Evolutionary conservation across 2,329 filamentous ascomycete species (phyloP), one percentile per base, ranked within the genome.

Genomic region (Cercospora sesami): DNA sequence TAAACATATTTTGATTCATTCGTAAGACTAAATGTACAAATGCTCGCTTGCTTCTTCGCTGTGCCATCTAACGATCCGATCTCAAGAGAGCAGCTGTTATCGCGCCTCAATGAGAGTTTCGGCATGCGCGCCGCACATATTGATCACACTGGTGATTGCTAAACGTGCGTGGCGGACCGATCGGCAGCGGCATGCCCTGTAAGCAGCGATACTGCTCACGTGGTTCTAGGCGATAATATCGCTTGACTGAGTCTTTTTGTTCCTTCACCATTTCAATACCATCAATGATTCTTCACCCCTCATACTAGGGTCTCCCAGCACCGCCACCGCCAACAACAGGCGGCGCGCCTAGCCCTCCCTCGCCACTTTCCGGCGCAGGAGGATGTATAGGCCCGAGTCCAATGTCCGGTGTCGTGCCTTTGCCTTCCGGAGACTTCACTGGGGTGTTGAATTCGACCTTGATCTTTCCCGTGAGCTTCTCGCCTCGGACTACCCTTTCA

Each of bases 401-500:
- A 23, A 58, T 36, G 28, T 64, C 62, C 28, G 62, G 62, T 18
- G 62, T 57, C 48, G 48, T 57, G 18, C 51, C 62, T 58, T 64
- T 64, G 33, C 31, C 57, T 68, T 86, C 86, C 0, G 92, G 92
- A 16, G 94, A 80, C 75, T 91, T 90, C 78, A 94, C 88, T 1
- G 87, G 88, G 21, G 85, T 81, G 63, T 84, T 80, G 21, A 87
- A 84, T 69, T 87, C 76, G 48, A 80, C 83, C 69, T 85, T 86
- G 61, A 92, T 81, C 68, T 92, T 91, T 57, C 87, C 86, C 0
- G 89, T 84, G 42, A 99, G 83, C 77, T 91, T 90, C 81, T 97
- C 93, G 39, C 95, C 95, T 63, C 87, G 88, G 71, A 99, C 89
- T 5, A 98, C 92, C 83, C 91, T 92, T 79, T 94, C 89, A 71